A percentile compares a stretch with the other conserved stretches of the same genome.
Conservation (phyloP, 805 yeast genomes). For the Helenozyma rhizophorensis region DNA sequence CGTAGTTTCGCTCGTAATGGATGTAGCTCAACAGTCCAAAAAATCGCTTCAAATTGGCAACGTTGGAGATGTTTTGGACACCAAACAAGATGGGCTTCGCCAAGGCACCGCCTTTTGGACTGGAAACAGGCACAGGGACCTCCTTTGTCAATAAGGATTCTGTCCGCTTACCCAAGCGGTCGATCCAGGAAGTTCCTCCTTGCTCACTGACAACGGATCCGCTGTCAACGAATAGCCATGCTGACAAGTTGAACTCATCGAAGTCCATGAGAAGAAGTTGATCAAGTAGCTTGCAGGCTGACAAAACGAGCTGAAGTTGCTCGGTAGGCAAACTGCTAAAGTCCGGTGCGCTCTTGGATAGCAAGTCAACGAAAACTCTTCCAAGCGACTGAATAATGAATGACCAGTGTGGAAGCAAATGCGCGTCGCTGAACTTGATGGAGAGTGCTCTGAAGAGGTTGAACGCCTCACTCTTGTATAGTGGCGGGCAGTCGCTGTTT, state of each 20-base stretch:
- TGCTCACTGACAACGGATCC: conserved; percentile 40
- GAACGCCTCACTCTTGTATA: conserved; percentile 43
- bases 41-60: conserved; percentile 54
- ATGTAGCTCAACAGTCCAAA: conserved; percentile 62
- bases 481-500: conserved; percentile 27
- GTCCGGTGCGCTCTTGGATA: conserved; percentile 21
- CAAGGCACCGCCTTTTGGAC: conserved; percentile 17
- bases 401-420: conserved; percentile 68
- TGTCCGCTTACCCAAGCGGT: conserved; percentile 36
- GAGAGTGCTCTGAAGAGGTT: conserved; percentile 61
- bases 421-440: conserved; percentile 57
- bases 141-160: conserved; percentile 30
- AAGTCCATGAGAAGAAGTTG: conserved; percentile 58
- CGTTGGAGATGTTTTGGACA: conserved; percentile 31
- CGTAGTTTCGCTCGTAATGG: conserved; percentile 63
- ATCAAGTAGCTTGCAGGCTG: conserved; percentile 77
- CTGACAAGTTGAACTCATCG: conserved; percentile 73
- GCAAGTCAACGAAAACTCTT: conserved; percentile 40
- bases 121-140: conserved; percentile 35
- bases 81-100: conserved; percentile 46
- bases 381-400: conserved; percentile 59
- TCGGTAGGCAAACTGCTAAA: conserved; percentile 26
- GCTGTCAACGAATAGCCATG: conserved; percentile 83
- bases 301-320: conserved; percentile 42
- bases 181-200: conserved; percentile 40